These are phyloP conservation scores for Nothophaeocryptopus gaeumannii DNA, from an alignment of 2,329 filamentous ascomycete species.

Conservation along the genomic window DNA sequence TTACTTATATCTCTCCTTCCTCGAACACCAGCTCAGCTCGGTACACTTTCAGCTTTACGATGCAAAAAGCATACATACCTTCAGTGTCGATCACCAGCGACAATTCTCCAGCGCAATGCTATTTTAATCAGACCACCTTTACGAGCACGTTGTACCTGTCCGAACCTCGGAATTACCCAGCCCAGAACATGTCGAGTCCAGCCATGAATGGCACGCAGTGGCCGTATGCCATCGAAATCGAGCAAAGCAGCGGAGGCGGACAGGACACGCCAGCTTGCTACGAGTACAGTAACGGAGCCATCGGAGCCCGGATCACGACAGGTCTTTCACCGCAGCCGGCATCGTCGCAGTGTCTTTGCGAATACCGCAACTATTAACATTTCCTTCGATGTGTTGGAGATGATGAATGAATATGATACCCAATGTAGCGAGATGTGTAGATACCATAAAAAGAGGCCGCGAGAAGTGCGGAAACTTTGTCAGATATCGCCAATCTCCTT, in stretches of 20 bases:
- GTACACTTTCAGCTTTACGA: conserved; percentile 56
- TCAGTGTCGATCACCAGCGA: conserved; percentile 43
- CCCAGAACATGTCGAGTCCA: conserved; percentile 8
- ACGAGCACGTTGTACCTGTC: conserved; percentile 56
- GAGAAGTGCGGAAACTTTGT: too few species aligned
- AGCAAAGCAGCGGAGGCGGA: conserved; percentile 51
- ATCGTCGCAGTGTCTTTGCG: conserved; percentile 43
- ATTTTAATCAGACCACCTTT: conserved; percentile 56
- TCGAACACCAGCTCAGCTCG: conserved; percentile 49
- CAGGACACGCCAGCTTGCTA: conserved; percentile 55
- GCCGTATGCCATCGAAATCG: conserved; percentile 59
- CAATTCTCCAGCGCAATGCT: conserved; percentile 54
- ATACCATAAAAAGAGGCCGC: too few species aligned
- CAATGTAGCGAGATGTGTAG: too few species aligned
- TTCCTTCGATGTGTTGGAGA: not conserved
- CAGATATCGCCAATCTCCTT: too few species aligned
- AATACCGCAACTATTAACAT: conserved; percentile 43
- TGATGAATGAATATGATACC: not conserved
- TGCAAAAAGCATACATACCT: conserved; percentile 55
- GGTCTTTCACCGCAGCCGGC: conserved; percentile 37
- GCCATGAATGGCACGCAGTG: conserved; percentile 39
- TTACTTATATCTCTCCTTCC: conserved; percentile 51
- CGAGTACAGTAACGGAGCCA: conserved; percentile 37
- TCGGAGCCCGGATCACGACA: conserved; percentile 37
- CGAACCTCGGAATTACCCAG: conserved; percentile 20